Conservation (phyloP, 2,329 filamentous ascomycete species). For the Stagonosporopsis tanaceti region DNA sequence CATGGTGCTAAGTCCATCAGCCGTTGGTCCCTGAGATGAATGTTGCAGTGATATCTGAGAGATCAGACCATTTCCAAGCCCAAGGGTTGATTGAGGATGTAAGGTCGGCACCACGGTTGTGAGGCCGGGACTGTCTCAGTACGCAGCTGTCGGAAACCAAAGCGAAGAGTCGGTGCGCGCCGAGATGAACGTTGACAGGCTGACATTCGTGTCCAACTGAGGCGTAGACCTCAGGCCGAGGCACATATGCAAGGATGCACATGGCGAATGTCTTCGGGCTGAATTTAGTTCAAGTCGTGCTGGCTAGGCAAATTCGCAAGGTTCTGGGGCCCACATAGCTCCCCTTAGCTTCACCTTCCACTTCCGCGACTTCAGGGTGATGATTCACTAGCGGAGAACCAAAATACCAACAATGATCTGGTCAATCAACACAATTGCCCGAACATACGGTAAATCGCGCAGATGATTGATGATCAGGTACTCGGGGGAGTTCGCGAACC, state of each 20-base stretch:
- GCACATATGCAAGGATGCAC: not conserved
- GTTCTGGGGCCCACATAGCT: constrained; percentile 10
- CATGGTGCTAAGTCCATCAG: not conserved
- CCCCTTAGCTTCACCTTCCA: constrained; percentile 14
- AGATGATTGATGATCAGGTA: constrained; percentile 4
- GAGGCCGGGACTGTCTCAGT: not conserved
- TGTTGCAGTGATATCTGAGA: not conserved
- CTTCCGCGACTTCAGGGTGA: constrained; percentile 8
- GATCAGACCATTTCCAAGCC: not conserved
- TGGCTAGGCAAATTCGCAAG: constrained; percentile 2
- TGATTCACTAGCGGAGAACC: constrained; percentile 3
- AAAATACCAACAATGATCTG: not conserved
- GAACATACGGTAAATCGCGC: constrained; percentile 4
- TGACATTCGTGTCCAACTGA: not conserved
- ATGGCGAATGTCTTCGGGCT: not conserved
- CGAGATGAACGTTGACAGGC: not conserved
- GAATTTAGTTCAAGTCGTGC: not conserved
- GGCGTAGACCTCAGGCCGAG: not conserved
- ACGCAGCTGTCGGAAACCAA: not conserved
- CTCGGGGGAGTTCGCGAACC: not conserved
- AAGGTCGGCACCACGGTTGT: not conserved
- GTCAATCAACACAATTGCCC: not conserved
- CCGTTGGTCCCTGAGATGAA: constrained; percentile 5
- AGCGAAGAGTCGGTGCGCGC: not conserved
- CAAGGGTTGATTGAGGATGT: not conserved